phyloP scores from a whole-genome alignment of 192 early-diverging fungal genomes.

The Coemansia sp. region DNA sequence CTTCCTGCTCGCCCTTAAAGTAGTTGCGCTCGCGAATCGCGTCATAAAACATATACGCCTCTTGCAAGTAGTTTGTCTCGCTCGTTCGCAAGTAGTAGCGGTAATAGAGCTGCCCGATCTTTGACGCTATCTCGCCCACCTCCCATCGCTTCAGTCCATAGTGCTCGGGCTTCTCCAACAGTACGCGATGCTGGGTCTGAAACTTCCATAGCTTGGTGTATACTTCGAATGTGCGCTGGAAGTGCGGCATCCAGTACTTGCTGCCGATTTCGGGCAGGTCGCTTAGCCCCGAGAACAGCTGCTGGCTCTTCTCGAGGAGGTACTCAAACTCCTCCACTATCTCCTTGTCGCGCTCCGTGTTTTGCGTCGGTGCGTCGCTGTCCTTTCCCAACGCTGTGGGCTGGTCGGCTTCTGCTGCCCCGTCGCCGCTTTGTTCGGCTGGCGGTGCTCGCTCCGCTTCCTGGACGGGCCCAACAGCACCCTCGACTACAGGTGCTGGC shows the following conservation, averaged over 20 bases:
- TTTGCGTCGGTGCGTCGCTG: slow-evolving; percentile 9
- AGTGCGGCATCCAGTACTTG: slow-evolving; percentile 79
- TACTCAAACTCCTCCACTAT: slow-evolving; percentile 88
- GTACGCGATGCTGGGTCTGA: slow-evolving; percentile 82
- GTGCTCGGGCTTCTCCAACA: slow-evolving; percentile 83
- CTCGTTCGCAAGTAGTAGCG: slow-evolving; percentile 86
- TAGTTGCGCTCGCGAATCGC: slow-evolving; percentile 93
- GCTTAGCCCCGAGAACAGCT: slow-evolving; percentile 86
- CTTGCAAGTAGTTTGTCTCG: slow-evolving; percentile 94
- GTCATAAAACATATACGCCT: slow-evolving; percentile 94
- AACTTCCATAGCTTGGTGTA: slow-evolving; percentile 98
- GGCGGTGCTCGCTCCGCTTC: not conserved
- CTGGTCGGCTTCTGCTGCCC: not conserved
- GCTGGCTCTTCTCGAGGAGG: slow-evolving; percentile 94
- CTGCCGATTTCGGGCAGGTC: slow-evolving; percentile 54
- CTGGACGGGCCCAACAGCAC: not conserved
- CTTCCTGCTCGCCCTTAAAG: slow-evolving; percentile 91
- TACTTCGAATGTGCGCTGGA: slow-evolving; percentile 96
- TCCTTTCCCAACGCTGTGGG: slow-evolving; percentile 9
- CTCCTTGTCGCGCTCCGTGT: slow-evolving; percentile 49
- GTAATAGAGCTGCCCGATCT: slow-evolving; percentile 92
- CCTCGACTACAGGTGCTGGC: not conserved
- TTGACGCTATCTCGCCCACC: slow-evolving; percentile 97
- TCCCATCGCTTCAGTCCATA: slow-evolving; percentile 97
- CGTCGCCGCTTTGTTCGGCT: not conserved